Base-by-base conservation (phyloP, 2,329 filamentous ascomycete genomes). In the Trichoderma koningiopsis region DNA sequence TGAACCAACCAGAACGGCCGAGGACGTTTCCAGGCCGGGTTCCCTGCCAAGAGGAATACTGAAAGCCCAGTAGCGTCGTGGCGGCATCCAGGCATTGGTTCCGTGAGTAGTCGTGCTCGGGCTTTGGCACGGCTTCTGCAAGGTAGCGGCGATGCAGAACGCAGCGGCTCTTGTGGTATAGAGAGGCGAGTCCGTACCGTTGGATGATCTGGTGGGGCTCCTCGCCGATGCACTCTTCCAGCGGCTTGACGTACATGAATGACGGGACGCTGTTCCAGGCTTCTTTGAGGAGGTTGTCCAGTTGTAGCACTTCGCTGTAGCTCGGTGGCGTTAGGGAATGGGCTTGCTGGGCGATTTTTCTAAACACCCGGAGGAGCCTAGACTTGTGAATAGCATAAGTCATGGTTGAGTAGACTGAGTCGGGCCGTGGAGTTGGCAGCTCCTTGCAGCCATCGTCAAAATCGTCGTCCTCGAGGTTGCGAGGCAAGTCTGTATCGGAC, bases 381-480 rank as follows among this genome's bases (percentile, higher is more conserved):
- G 82, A 81, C 76, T 88, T 89, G 72, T 80, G 79, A 52, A 87
- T 84, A 2, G 84, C 81, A 68, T 89, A 88, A 22, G 83, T 84
- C 77, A 87, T 82, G 3, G 84, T 80, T 0, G 90, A 91, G 64
- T 88, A 85, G 71, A 91, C 88, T 4, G 82, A 80, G n/a, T 80
- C 74, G 1, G 89, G 87, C 22, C 89, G 82, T 2, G 85, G 78
- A 0, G 84, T 83, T 0, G 90, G 90, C 52, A 92, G 77, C 56
- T 83, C 82, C 33, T 78, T 78, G 56, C 81, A 84, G 70, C 87
- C 79, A 75, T 88, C 85, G 71, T 83, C 82, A 72, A 92, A 90
- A 74, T 92, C 89, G 37, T 88, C 85, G 75, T 92, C 90, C 64
- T 86, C 82, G 37, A 92, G 76, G 76, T 92, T 91, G 37, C 83